Conservation (phyloP, 1,284 basidiomycete species). For the Microbotryum silenes-acaulis region DNA sequence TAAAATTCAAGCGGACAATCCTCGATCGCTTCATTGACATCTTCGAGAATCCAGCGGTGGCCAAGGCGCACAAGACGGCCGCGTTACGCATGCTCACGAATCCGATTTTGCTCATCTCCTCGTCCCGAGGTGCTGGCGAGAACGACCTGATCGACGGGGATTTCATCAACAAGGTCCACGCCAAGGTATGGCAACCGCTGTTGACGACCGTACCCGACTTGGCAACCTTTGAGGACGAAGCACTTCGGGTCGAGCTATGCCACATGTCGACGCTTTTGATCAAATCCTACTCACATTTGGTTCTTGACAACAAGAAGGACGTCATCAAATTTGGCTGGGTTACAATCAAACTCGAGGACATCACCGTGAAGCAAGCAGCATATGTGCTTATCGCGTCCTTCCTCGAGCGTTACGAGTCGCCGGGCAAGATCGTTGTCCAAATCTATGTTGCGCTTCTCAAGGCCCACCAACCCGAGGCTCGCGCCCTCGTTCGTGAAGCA, state of each 20-base stretch:
- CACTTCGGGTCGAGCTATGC: constrained; percentile 68
- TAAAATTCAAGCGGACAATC: constrained; percentile 69
- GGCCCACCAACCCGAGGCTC: constrained; percentile 66
- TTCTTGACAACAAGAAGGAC: constrained; percentile 79
- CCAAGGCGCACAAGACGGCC: constrained; percentile 74
- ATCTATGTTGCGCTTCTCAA: constrained; percentile 91
- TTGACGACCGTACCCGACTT: constrained; percentile 44
- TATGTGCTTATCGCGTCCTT: constrained; percentile 92
- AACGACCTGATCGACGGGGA: constrained; percentile 58
- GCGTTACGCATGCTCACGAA: constrained; percentile 83
- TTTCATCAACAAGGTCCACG: constrained; percentile 62
- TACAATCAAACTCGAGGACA: constrained; percentile 73
- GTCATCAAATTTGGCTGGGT: constrained; percentile 94
- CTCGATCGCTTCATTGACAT: constrained; percentile 73
- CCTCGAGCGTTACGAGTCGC: constrained; percentile 82
- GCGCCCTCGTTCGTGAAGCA: constrained; percentile 73
- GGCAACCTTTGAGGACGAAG: constrained; percentile 41
- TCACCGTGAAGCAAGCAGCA: constrained; percentile 87
- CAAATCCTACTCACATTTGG: constrained; percentile 66
- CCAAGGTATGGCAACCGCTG: constrained; percentile 72
- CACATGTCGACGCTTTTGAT: constrained; percentile 86
- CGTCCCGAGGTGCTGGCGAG: constrained; percentile 47
- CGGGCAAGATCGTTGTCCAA: constrained; percentile 86
- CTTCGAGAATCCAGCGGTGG: constrained; percentile 33
- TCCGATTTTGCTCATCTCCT: constrained; percentile 75